Percentiles rank a stretch among this genome's conserved stretches.
Evolutionary conservation across 2,329 filamentous ascomycete genomes (phyloP).

Genomic region (Chrysoporthe puriensis): DNA sequence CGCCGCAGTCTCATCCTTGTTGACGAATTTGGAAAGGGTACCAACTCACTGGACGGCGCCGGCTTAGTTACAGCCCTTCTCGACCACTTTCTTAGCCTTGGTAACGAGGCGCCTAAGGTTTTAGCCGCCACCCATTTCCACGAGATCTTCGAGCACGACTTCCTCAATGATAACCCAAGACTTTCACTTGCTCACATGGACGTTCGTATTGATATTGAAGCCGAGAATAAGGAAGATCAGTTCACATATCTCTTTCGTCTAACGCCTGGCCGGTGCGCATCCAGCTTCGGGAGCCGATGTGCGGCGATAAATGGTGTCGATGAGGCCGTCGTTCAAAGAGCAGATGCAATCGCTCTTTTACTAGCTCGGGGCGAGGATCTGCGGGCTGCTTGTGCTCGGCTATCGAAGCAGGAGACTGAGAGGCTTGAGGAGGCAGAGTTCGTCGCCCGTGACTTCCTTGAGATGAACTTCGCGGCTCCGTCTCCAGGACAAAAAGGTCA

Average conservation of each 20-base stretch:
- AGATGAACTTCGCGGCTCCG: constrained; percentile 37
- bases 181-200: constrained; percentile 74
- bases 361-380: constrained; percentile 76
- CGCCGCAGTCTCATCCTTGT: constrained; percentile 80
- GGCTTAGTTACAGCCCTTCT: constrained; percentile 63
- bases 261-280: constrained; percentile 68
- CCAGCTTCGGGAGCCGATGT: constrained; percentile 85
- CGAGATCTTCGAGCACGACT: constrained; percentile 71
- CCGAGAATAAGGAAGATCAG: constrained; percentile 59
- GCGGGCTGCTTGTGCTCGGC: constrained; percentile 68
- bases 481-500: background rate
- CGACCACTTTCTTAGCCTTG: constrained; percentile 56
- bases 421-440: constrained; percentile 69
- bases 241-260: constrained; percentile 76
- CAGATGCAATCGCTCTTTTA: constrained; percentile 72
- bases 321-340: constrained; percentile 70
- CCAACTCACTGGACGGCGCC: constrained; percentile 59
- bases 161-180: constrained; percentile 53
- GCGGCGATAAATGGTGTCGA: constrained; percentile 87
- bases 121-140: constrained; percentile 67
- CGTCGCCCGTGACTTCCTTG: constrained; percentile 62
- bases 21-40: constrained; percentile 84
- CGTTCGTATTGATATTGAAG: constrained; percentile 60
- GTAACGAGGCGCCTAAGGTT: constrained; percentile 55
- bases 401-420: constrained; percentile 66